Conservation (phyloP, 495 filamentous ascomycete genomes). For the Ramalina peruviana region DNA sequence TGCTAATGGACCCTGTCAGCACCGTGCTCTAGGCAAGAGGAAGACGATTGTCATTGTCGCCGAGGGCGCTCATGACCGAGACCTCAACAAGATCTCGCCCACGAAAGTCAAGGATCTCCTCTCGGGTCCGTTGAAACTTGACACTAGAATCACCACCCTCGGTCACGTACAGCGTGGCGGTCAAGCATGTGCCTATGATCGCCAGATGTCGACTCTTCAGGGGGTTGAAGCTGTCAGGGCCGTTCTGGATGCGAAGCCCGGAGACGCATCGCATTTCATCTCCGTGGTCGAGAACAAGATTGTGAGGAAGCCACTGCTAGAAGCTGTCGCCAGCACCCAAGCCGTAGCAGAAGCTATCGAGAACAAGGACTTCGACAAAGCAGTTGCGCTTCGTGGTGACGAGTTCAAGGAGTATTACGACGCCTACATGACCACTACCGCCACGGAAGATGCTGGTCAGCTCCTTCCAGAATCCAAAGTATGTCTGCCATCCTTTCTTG, state of each 20-base stretch:
- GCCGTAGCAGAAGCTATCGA: conserved; percentile 69
- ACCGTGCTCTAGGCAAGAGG: conserved; percentile 81
- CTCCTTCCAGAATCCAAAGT: conserved; percentile 61
- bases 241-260: conserved; percentile 80
- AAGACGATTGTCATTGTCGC: conserved; percentile 98
- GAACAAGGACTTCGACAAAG: conserved; percentile 64
- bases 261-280: conserved; percentile 87
- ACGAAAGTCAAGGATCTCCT: conserved; percentile 74
- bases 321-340: conserved; percentile 76
- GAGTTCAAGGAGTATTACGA: conserved; percentile 91
- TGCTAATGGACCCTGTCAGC: conserved; percentile 40
- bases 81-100: conserved; percentile 74
- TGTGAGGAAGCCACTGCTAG: conserved; percentile 68
- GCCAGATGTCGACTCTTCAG: conserved; percentile 84
- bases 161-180: conserved; percentile 95
- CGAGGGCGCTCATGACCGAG: conserved; percentile 78
- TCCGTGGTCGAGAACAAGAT: conserved; percentile 98
- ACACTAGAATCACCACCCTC: conserved; percentile 89
- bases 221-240: conserved; percentile 94
- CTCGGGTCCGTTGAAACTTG: conserved; percentile 55
- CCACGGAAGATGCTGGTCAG: conserved; percentile 46
- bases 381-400: conserved; percentile 76
- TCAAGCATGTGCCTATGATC: conserved; percentile 81
- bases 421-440: conserved; percentile 80
- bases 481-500: conserved; percentile 7